Evolutionary conservation across 441 rosid species (phyloP).

Genomic region (Corymbia calophylla): DNA sequence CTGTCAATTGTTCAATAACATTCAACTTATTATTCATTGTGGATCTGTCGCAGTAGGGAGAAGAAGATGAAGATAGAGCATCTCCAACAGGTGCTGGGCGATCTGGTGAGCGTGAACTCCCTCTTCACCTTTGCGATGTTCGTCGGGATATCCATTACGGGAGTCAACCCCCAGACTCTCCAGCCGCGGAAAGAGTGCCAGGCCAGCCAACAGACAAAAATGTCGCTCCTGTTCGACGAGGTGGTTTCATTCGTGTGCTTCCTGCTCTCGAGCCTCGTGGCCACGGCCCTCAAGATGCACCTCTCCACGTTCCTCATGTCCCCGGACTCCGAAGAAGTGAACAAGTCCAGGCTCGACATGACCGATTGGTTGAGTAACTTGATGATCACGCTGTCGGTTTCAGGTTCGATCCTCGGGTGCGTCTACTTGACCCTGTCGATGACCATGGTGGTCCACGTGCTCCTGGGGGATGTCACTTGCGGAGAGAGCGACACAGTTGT

Average conservation of each 20-base stretch:
- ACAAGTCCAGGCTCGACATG: rapidly evolving
- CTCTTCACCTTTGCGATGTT: background rate
- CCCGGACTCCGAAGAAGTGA: rapidly evolving
- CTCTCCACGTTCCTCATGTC: background rate
- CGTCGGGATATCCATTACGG: background rate
- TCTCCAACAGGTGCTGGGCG: background rate
- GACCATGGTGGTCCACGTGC: background rate
- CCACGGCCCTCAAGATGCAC: background rate
- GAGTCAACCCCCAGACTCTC: background rate
- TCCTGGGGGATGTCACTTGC: background rate
- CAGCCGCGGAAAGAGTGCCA: background rate
- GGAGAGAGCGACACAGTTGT: background rate
- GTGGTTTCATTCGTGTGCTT: background rate
- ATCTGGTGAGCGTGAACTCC: background rate
- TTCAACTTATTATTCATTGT: background rate
- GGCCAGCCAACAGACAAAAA: background rate
- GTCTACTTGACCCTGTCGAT: background rate
- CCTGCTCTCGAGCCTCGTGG: background rate
- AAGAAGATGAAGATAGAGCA: background rate
- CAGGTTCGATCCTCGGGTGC: background rate
- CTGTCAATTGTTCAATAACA: background rate
- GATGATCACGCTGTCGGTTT: background rate
- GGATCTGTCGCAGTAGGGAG: background rate
- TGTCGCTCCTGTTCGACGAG: background rate
- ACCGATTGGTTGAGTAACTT: rapidly evolving